Evolutionary conservation across 345 rosid species (phyloP), one percentile per base, ranked within the genome.

Genomic region (Arabis alpina): DNA sequence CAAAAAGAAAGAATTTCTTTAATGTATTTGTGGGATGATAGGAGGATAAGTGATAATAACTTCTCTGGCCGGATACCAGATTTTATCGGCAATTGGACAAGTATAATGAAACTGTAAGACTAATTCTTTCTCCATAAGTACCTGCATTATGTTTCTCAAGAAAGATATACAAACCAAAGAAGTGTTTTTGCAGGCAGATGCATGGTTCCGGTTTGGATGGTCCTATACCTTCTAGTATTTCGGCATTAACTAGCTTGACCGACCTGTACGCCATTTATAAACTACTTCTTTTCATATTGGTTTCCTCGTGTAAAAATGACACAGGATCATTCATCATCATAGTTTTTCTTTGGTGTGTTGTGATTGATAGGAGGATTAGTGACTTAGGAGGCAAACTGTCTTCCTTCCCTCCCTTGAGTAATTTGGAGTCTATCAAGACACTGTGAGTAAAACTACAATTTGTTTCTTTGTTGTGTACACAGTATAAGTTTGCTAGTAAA

Each of bases 21-120:
- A 19, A 19, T 19, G 24, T 30, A 52, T 34, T 32, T 78, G 41
- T 52, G 25, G 27, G 62, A 45, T 34, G 39, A 8, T 75, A 93
- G 97, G 88, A 85, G 97, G 84, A 74, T 90, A 76, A 88, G 77
- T 74, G 98, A 84, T 74, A 90, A 80, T 55, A 82, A 81, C 67
- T 85, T 93, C 72, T 72, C 85, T 16, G 96, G 98, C 25, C 66
- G 66, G 79, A 73, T 92, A 75, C 98, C 96, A 40, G 79, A 56
- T 56, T 85, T 85, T 63, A 84, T 90, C 68, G 44, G 85, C 36
- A 83, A 85, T 6, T 90, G 88, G 95, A 86, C 77, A 62, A 52
- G 71, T 40, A 76, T 93, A 41, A 53, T 75, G 70, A 93, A 86
- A 83, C 80, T 90, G 96, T 93, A 80, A 84, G 91, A 53, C 71